Base-by-base conservation (phyloP, 2,329 filamentous ascomycete species). In the Verticillium zaregamsianum region DNA sequence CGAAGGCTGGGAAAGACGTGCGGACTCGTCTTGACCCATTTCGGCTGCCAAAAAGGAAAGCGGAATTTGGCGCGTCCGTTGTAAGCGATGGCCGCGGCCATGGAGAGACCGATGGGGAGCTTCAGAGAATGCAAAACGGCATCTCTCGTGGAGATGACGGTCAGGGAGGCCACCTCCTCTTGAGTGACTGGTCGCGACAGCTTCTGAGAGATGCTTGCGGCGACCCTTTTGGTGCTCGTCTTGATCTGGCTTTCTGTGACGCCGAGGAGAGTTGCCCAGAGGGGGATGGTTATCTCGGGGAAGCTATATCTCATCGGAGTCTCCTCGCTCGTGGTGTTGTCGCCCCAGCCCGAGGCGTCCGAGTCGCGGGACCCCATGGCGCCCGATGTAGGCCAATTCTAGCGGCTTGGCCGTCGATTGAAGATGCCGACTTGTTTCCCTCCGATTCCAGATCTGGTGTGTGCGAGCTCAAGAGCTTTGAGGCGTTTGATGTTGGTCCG, bases 1-100 rank as follows among this genome's bases (percentile, higher is more conserved):
- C 55, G 52, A 49, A 60, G 64, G 6, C 60, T 57, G 4, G 76
- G 74, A 55, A 77, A 77, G 14, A 62, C 59, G 33, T 59, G 33
- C 9, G 75, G 73, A 59, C 74, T 67, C 40, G 75, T 73, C 32
- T 56, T 66, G 23, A 61, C 57, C 40, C 69, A 66, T 55, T 74
- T 72, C 2, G 77, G 76, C 40, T 67, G 71, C 67, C 72, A 76
- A 49, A 80, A 71, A 17, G 78, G 77, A 65, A 81, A 80, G 6
- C 70, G 72, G 66, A 74, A 78, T 3, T 68, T 73, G 23, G 49
- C 74, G 71, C 5, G 70, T 69, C 11, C 66, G 62, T 52, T 52
- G 37, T 68, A 72, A 1, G 75, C 62, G 58, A 73, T 33, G 55
- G 62, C 66, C 3, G 59, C 61, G 6, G 74, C 69, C 1, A 71